Base-by-base conservation (phyloP, 2,329 filamentous ascomycete species). In the Microdochium bolleyi region DNA sequence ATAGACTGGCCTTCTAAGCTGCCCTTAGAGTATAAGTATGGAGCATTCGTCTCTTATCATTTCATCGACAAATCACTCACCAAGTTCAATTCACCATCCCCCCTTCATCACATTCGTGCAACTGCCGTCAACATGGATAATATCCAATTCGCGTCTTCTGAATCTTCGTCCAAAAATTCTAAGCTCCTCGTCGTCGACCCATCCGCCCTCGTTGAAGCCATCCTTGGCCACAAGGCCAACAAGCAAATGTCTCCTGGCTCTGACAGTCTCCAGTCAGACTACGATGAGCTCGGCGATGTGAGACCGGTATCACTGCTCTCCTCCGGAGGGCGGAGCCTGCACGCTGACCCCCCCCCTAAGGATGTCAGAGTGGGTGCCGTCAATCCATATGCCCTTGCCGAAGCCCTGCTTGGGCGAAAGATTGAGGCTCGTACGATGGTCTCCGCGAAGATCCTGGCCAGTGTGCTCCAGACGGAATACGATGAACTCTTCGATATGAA, bases 401-500 rank as follows among this genome's bases (percentile, higher is more conserved):
- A 75, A 62, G 69, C 71, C 22, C 63, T 75, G 51, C 59, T 75
- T 27, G 70, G 71, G 52, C 68, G 71, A 52, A 68, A 63, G 52
- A 63, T 75, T 19, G 69, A 75, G 57, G 62, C 65, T n/a, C 56
- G 59, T 48, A 70, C 38, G 14, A 22, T 44, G 16, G 21, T 8
- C 16, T 61, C 66, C 0, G 61, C 66, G 22, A 58, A 61, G 14
- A 65, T 76, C 53, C 57, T 76, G 25, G 65, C 69, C 49, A 70
- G 70, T 50, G 67, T 73, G 27, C 65, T 75, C 24, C 71, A 74
- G 62, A 74, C 71, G 19, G 72, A 75, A 59, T 75, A 75, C 52
- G 69, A 74, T 49, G 73, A 75, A 61, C 69, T 75, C 46, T 75
- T 75, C 50, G 73, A 75, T 60, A 62, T 74, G 66, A 71, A 69